phyloP scores from a whole-genome alignment of 768 basidiomycete species.

The Chlorophyllum brunneum region DNA sequence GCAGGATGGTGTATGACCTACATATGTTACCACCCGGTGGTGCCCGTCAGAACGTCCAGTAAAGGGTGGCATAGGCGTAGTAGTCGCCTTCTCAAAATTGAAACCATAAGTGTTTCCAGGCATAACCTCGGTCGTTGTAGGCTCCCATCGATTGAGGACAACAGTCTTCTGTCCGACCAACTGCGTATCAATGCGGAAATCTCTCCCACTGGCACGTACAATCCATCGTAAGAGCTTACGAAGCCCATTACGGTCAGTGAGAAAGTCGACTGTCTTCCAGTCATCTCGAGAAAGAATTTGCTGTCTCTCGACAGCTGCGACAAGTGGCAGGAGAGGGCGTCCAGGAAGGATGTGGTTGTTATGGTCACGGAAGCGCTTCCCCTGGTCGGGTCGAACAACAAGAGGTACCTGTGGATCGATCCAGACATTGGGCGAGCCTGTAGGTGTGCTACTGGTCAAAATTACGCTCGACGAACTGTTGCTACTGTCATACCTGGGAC shows the following conservation, averaged over 20 bases:
- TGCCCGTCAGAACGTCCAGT: slow-evolving; percentile 47
- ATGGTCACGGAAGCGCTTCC: slow-evolving; percentile 49
- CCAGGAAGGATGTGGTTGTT: slow-evolving; percentile 42
- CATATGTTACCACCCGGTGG: slow-evolving; percentile 60
- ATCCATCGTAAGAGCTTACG: slow-evolving; percentile 60
- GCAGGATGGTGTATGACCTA: slow-evolving; percentile 33
- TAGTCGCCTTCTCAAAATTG: slow-evolving; percentile 58
- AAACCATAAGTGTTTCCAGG: slow-evolving; percentile 46
- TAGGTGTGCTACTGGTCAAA: too few species aligned
- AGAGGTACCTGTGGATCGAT: slow-evolving; percentile 42
- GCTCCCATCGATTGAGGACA: slow-evolving; percentile 58
- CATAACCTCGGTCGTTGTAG: slow-evolving; percentile 27
- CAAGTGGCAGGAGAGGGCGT: slow-evolving; percentile 44
- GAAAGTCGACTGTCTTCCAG: slow-evolving; percentile 39
- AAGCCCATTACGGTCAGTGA: slow-evolving; percentile 65
- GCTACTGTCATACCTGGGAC: slow-evolving; percentile 48
- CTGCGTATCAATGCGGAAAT: slow-evolving; percentile 71
- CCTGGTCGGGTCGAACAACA: slow-evolving; percentile 49
- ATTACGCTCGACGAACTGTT: too few species aligned
- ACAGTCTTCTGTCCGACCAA: slow-evolving; percentile 55
- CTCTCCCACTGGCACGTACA: slow-evolving; percentile 29
- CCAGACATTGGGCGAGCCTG: slow-evolving; percentile 64
- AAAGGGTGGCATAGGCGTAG: slow-evolving; percentile 43
- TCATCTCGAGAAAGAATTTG: slow-evolving; percentile 28
- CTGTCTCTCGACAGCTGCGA: slow-evolving; percentile 50